Conservation (phyloP, 177 flowering plant genomes). For the Vitis hybrid region DNA sequence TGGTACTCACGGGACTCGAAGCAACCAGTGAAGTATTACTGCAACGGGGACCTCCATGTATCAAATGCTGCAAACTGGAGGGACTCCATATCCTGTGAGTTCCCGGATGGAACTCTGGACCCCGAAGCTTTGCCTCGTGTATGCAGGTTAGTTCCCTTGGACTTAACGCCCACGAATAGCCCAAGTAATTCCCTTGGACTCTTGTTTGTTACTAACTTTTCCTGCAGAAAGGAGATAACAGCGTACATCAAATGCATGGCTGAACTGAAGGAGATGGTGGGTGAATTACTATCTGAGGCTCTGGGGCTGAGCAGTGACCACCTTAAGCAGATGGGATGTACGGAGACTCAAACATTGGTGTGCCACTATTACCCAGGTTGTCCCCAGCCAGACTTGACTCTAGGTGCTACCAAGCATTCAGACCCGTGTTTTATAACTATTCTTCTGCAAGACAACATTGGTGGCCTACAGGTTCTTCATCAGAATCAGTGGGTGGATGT, state of each 20-base stretch:
- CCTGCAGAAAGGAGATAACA: slow-evolving; percentile 24
- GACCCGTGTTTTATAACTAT: slow-evolving; percentile 40
- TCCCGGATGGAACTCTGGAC: slow-evolving; percentile 24
- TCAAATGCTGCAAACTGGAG: slow-evolving; percentile 21
- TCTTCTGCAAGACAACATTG: slow-evolving; percentile 36
- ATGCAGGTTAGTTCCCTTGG: slow-evolving; percentile 29
- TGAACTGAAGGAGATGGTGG: slow-evolving; percentile 20
- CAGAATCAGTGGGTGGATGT: slow-evolving; percentile 45
- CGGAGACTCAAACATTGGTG: slow-evolving; percentile 24
- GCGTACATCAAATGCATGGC: slow-evolving; percentile 30
- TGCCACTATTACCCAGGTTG: slow-evolving; percentile 40
- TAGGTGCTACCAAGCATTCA: slow-evolving; percentile 36
- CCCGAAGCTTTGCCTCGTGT: slow-evolving; percentile 23
- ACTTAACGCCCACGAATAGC: too few species aligned
- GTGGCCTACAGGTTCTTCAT: slow-evolving; percentile 46
- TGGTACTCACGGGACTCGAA: slow-evolving; percentile 20
- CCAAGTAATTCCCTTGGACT: background rate
- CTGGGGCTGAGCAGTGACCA: slow-evolving; percentile 29
- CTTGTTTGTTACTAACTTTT: too few species aligned
- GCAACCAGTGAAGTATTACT: slow-evolving; percentile 16
- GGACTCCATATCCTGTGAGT: slow-evolving; percentile 23
- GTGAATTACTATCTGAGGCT: slow-evolving; percentile 30
- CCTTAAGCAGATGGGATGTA: slow-evolving; percentile 25
- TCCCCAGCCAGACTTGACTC: slow-evolving; percentile 42
- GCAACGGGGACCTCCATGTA: slow-evolving; percentile 16